Evolutionary conservation across 148 eudicot genomes (phyloP), one percentile per base, ranked within the genome.

Genomic region (Bassia scoparia): DNA sequence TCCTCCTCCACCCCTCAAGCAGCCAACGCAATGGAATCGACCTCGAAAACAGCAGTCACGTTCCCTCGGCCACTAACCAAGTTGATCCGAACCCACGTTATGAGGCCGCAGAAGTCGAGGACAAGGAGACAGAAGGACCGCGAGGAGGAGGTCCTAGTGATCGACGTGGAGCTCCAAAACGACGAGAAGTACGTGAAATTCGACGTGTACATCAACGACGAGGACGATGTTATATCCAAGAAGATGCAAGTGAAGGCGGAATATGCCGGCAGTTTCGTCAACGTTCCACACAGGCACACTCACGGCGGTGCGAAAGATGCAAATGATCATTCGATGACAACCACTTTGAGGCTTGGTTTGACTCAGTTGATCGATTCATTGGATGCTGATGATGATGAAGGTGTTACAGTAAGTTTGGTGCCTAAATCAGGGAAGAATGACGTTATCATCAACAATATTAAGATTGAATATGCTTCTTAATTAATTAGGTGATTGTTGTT

Each of bases 231-330:
- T 34, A 77, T 78, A 37, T 65, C 74, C 5, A 56, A 68, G 35
- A 82, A 76, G 34, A 77, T 60, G 18, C 81, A 86, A 29, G 83
- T 85, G 12, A 84, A 79, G 74, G 81, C 80, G 0, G 97, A 91
- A 84, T 93, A 84, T 41, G 96, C 98, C 0, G 98, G 98, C 6
- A 93, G 98, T 37, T 93, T 86, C 52, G 89, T 89, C 80, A 86
- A 84, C 26, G 84, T 91, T 59, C 89, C 93, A 11, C 93, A 86
- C 56, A 83, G 72, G 16, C 79, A 76, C 1, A 81, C 63, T 65
- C 87, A 89, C 46, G 79, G 74, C 46, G 46, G n/a, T n/a, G 77
- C n/a, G n/a, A n/a, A n/a, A n/a, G 75, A 80, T 53, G 20, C 2
- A 16, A 18, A 49, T 15, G 21, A 18, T 49, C 85, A 49, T 49